Base-by-base conservation (phyloP, 352 stramenopile genomes). In the Plasmopara viticola region DNA sequence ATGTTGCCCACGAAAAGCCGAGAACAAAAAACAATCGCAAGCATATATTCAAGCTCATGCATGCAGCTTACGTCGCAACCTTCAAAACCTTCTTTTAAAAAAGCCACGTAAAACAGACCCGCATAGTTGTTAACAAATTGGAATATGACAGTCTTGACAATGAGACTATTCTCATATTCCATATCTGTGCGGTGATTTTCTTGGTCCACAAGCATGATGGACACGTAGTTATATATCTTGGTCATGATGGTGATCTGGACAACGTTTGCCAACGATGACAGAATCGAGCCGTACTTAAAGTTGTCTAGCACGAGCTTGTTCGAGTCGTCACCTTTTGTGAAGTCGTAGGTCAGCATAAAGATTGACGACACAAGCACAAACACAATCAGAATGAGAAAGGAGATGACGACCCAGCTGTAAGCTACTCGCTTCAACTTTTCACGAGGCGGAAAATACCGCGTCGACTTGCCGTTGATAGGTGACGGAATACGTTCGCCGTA, bases 81-180 rank as follows among this genome's bases (percentile, higher is more conserved):
- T 63, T 89, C 74, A 18, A 94, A 71, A 18, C 65, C 80, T 42
- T 84, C 64, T 58, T 97, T 95, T 46, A 97, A 74, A 59, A 97
- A 95, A 30, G 90, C 90, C 14, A 97, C 76, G 67, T 97, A 98
- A 63, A 97, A 97, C 39, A 97, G 64, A 47, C 79, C 81, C n/a
- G 95, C 73, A 70, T 97, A 98, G 57, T 95, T 95, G 76, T 98
- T 96, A 61, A 97, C 95, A 38, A 96, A 95, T 74, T 98, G 90
- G 66, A 98, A 98, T 43, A 97, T 82, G 51, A 97, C 86, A 53
- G 88, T 91, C 73, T 97, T 98, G 51, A 97, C 59, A 52, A 97
- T 97, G 38, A 97, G 57, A 62, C 83, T 95, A 68, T 96, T 96
- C 53, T 96, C 71, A 61, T 96, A 90, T 47, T 86, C 76, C 48